Evolutionary conservation across 177 flowering plant species (phyloP).

Genomic region (Telopea speciosissima): DNA sequence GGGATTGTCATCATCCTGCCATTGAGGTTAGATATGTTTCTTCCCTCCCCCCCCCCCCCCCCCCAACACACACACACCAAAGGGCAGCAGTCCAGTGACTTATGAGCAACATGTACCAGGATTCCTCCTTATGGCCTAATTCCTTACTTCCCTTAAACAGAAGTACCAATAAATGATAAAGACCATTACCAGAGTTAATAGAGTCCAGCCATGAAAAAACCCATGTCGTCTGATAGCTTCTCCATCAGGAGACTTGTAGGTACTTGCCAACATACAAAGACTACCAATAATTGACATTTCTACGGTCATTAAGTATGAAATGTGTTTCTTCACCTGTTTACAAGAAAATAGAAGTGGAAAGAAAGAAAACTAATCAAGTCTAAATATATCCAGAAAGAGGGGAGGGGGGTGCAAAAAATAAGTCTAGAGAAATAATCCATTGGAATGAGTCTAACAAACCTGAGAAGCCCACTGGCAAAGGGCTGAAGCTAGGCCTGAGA

Average conservation of each 20-base stretch:
- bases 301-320: conserved; percentile 93
- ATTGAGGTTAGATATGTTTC: neutral
- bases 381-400: too few relatives aligned
- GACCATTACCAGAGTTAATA: conserved; percentile 63
- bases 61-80: too few relatives aligned
- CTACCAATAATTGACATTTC: conserved; percentile 99
- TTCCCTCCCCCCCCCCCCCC: too few relatives aligned
- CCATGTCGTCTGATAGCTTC: conserved; percentile 77
- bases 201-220: conserved; percentile 93
- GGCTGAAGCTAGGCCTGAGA: conserved; percentile 94
- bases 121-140: too few relatives aligned
- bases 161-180: neutral
- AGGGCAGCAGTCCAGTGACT: too few relatives aligned
- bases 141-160: too few relatives aligned
- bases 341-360: conserved; percentile 11
- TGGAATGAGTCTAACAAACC: conserved; percentile 26
- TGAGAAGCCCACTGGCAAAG: conserved; percentile 99
- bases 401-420: neutral
- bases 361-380: neutral
- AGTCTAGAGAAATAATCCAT: neutral
- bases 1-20: neutral
- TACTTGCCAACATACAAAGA: conserved; percentile 78
- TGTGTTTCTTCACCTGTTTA: conserved; percentile 77
- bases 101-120: too few relatives aligned
- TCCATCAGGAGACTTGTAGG: conserved; percentile 91